Evolutionary conservation across 768 basidiomycete species (phyloP).

Genomic region (Leucocoprinus birnbaumii): DNA sequence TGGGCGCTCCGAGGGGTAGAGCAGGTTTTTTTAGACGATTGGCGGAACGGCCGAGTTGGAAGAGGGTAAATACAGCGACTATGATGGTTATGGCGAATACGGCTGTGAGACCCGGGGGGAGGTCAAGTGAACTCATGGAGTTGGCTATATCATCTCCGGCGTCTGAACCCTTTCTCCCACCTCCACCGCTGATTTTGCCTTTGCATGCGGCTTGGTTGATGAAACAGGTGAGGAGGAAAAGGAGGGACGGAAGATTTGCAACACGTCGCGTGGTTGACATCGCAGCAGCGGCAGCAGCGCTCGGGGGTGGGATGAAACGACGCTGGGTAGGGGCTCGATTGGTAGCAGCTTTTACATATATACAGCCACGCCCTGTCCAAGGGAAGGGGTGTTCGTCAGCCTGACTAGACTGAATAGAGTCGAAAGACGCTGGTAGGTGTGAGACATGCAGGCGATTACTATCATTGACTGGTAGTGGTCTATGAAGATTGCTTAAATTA

Average conservation of each 20-base stretch:
- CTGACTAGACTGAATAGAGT: too few relatives aligned
- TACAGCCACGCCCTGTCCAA: too few relatives aligned
- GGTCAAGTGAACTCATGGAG: conserved; percentile 1
- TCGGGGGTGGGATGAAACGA: background rate
- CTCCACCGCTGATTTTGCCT: background rate
- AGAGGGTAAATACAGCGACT: background rate
- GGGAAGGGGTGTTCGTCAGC: too few relatives aligned
- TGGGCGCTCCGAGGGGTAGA: background rate
- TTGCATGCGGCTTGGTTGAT: background rate
- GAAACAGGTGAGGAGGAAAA: background rate
- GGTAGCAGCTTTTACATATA: too few relatives aligned
- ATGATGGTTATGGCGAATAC: conserved; percentile 2
- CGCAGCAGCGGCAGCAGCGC: background rate
- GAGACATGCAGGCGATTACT: too few relatives aligned
- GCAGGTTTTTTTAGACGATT: background rate
- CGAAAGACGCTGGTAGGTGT: too few relatives aligned
- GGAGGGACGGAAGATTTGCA: background rate
- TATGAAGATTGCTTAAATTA: too few relatives aligned
- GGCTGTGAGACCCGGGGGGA: background rate
- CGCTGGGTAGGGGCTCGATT: too few relatives aligned
- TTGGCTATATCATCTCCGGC: background rate
- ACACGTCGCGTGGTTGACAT: background rate
- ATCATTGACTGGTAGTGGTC: background rate
- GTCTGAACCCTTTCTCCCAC: background rate
- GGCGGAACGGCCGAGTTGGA: background rate